Percentiles rank a stretch among this genome's conserved stretches.
Conservation (phyloP, 2,329 filamentous ascomycete genomes). For the Truncatella angustata region DNA sequence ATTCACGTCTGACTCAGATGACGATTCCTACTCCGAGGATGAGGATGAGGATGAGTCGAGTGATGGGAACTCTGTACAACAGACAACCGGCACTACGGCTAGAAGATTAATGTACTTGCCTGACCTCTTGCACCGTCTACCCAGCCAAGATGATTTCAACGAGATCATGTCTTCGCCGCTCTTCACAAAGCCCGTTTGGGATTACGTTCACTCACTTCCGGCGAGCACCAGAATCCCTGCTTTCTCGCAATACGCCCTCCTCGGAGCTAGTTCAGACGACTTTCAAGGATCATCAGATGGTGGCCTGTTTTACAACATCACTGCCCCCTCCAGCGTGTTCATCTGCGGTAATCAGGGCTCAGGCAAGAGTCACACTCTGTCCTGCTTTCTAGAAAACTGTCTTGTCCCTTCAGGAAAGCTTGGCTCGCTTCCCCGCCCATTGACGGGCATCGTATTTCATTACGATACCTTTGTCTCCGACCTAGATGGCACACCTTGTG, state of each 20-base stretch:
- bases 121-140: slow-evolving; percentile 12
- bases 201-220: slow-evolving; percentile 5
- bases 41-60: no score
- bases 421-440: slow-evolving; percentile 41
- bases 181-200: slow-evolving; percentile 16
- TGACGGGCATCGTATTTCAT: slow-evolving; percentile 64
- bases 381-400: slow-evolving; percentile 56
- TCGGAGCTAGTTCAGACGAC: slow-evolving; percentile 14
- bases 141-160: slow-evolving; percentile 11
- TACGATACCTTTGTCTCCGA: slow-evolving; percentile 57
- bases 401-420: slow-evolving; percentile 45
- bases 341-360: slow-evolving; percentile 65
- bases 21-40: no score
- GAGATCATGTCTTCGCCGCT: slow-evolving; percentile 18
- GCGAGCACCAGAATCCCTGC: neutral
- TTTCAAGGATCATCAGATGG: slow-evolving; percentile 18
- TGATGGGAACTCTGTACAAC: no score
- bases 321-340: slow-evolving; percentile 56
- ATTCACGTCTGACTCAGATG: no score
- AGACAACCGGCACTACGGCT: no score
- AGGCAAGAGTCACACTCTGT: slow-evolving; percentile 62
- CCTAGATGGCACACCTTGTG: slow-evolving; percentile 49
- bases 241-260: slow-evolving; percentile 20
- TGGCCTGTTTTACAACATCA: slow-evolving; percentile 44
- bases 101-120: no score